phyloP scores from a whole-genome alignment of 352 stramenopile genomes.

The Globisporangium cederbergense region DNA sequence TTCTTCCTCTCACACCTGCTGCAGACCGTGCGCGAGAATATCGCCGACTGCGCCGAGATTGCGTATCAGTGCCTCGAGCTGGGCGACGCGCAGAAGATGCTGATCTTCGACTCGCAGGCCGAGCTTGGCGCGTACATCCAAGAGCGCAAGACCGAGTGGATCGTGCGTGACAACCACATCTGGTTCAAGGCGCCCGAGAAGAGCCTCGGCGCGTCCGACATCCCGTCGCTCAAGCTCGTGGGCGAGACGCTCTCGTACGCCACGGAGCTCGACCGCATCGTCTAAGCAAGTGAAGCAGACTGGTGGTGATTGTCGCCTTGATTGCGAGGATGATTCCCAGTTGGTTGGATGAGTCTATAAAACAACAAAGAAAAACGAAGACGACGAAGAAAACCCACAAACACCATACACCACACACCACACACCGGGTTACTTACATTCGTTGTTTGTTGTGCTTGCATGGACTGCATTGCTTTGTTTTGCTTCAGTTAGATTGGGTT shows the following conservation, averaged over 20 bases:
- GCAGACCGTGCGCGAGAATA: conserved; percentile 93
- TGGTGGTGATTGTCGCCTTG: not conserved
- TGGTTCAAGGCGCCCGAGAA: conserved; percentile 91
- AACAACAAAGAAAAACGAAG: conserved; percentile 8
- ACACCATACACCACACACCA: not conserved
- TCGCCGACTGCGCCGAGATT: conserved; percentile 95
- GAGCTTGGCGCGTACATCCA: conserved; percentile 88
- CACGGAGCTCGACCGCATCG: conserved; percentile 93
- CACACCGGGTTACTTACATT: not conserved
- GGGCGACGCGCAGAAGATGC: conserved; percentile 88
- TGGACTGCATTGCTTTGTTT: not conserved
- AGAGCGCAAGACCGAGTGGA: conserved; percentile 90
- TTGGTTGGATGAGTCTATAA: not conserved
- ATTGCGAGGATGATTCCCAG: not conserved
- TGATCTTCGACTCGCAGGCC: conserved; percentile 87
- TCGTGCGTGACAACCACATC: conserved; percentile 74
- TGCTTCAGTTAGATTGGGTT: not conserved
- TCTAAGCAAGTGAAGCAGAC: conserved; percentile 38
- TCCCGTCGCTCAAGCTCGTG: conserved; percentile 93
- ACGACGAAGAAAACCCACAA: conserved; percentile 5
- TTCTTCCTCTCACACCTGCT: conserved; percentile 94
- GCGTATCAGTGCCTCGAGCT: conserved; percentile 90
- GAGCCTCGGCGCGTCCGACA: conserved; percentile 84
- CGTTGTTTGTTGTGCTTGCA: not conserved
- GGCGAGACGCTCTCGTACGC: conserved; percentile 94